phyloP scores from a whole-genome alignment of 352 stramenopile genomes.

The Phytopythium chamaehyphon region DNA sequence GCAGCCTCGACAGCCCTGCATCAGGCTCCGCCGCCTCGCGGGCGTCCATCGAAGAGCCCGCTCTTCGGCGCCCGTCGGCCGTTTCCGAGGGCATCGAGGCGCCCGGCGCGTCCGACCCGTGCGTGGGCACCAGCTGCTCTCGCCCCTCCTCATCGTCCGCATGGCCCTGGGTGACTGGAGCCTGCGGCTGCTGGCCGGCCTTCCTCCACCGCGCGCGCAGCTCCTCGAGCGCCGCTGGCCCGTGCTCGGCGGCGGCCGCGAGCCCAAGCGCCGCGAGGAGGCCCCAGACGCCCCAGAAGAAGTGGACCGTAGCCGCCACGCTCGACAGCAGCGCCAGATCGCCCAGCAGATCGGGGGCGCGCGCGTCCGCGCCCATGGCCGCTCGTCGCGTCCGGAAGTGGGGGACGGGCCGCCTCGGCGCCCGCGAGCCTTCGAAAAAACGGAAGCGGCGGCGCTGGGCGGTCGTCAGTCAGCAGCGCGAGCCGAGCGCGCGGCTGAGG shows the following conservation, averaged over 20 bases:
- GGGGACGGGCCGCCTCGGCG: no score
- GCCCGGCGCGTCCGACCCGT: constrained; percentile 6
- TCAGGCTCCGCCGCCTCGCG: background rate
- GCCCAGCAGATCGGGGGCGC: constrained; percentile 29
- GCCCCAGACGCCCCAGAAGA: constrained; percentile 52
- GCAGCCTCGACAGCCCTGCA: constrained; percentile 16
- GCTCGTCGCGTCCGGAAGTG: background rate
- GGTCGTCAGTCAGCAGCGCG: no score
- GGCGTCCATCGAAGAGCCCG: background rate
- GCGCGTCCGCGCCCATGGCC: background rate
- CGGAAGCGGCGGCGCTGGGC: background rate
- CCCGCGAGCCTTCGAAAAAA: no score
- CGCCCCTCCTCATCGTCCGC: constrained; percentile 21
- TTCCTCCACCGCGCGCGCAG: background rate
- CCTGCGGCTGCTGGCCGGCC: no score
- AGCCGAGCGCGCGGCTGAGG: no score
- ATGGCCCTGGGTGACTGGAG: constrained; percentile 12
- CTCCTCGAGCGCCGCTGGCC: background rate
- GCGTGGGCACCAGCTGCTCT: background rate
- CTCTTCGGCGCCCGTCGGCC: no score
- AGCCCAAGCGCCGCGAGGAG: constrained; percentile 35
- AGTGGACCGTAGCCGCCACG: constrained; percentile 62
- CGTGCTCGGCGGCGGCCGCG: constrained; percentile 37
- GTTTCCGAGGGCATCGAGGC: background rate
- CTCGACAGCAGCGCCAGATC: constrained; percentile 56